Base-by-base conservation (phyloP, 2,329 filamentous ascomycete genomes). In the Onygenales sp. region DNA sequence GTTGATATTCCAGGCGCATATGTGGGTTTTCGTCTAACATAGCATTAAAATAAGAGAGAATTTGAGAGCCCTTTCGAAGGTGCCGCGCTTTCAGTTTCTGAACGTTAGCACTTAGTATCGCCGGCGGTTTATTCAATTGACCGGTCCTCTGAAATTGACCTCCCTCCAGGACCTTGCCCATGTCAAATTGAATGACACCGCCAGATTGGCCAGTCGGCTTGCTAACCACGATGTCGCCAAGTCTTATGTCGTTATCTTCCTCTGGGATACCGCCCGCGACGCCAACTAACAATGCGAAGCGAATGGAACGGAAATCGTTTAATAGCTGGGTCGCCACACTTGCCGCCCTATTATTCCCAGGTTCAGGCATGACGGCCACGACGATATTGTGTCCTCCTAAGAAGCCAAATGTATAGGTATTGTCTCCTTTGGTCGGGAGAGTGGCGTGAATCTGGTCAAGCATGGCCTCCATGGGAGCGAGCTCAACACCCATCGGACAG, bases 171-270 rank as follows among this genome's bases (percentile, higher is more conserved):
- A 32, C 32, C 49, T 56, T 55, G 31, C 54, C 53, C 10, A 32
- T 45, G 27, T 56, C 55, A 43, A 55, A 58, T 14, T 55, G 56
- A 14, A 55, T 39, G 10, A 53, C 45, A 7, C 53, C 57, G 31
- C 52, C 43, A 35, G 41, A 50, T 13, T 5, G 43, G 11, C 9
- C 32, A 14, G 47, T 58, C 7, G 58, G 52, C 32, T 53, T 35
- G 41, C 58, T 60, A 17, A 61, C 43, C 35, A 60, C 59, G n/a
- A 61, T 50, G 50, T 61, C 59, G 2, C 59, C 59, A 14, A 61
- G 55, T 14, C 57, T 53, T 52, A 60, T 57, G 44, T 60, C 58
- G 14, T 48, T 47, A 10, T 53, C 52, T 21, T 51, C 54, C 33
- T 38, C 7, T 14, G 60, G 59, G 27, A 58, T 55, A 39, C 58